Percentiles rank a stretch among this genome's conserved stretches.
Evolutionary conservation across 305 asterid genomes (phyloP).

Genomic region (Salvia sclarea): DNA sequence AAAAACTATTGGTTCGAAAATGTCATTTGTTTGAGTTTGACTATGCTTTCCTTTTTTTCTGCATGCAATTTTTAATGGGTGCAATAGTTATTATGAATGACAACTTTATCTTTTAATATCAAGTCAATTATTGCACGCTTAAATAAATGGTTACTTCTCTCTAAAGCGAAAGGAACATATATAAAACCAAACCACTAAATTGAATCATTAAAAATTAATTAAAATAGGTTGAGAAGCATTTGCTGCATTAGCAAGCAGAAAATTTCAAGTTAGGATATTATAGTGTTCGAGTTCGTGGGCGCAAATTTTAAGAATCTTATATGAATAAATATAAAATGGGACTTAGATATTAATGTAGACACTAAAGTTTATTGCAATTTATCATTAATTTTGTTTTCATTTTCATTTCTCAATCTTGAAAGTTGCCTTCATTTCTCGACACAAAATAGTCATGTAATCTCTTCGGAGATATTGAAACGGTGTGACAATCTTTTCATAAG

Average conservation of each 20-base stretch:
- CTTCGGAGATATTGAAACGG: no score
- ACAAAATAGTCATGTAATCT: no score
- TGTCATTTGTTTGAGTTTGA: conserved; percentile 35
- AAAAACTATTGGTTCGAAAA: background rate
- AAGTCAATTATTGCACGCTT: conserved; percentile 28
- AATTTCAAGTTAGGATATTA: background rate
- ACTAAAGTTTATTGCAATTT: no score
- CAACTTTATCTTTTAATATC: conserved; percentile 19
- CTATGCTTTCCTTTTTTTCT: conserved; percentile 2
- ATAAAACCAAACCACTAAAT: background rate
- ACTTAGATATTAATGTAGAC: background rate
- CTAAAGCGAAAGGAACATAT: conserved; percentile 12
- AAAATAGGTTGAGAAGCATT: background rate
- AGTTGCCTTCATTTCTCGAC: background rate
- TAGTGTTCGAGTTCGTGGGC: background rate
- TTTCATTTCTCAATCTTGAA: background rate
- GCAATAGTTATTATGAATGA: conserved; percentile 18
- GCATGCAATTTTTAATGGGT: conserved; percentile 21
- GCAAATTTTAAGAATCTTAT: background rate
- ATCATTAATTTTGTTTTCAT: no score
- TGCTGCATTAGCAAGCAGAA: conserved; percentile 23
- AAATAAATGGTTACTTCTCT: conserved; percentile 11
- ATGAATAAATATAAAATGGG: background rate
- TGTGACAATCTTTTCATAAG: no score
- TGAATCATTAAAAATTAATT: no score